Percentiles rank a stretch among this genome's conserved stretches.
Evolutionary conservation across 192 early-diverging fungal genomes (phyloP).

Genomic region (Lunasporangiospora selenospora): DNA sequence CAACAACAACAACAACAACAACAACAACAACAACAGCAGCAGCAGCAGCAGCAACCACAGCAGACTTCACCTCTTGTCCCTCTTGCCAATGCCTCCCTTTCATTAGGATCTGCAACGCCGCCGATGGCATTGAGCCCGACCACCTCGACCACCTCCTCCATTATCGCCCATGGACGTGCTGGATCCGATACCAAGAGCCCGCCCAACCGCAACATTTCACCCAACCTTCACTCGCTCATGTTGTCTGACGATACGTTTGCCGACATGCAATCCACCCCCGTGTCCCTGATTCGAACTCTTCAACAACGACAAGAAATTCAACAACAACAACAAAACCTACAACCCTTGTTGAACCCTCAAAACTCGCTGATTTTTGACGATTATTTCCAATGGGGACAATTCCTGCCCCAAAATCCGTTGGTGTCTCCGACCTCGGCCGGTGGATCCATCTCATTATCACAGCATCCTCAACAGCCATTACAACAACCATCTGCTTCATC

Average conservation of each 20-base stretch:
- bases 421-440: too few species aligned
- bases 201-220: conserved; percentile 21
- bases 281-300: conserved; percentile 30
- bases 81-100: neutral
- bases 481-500: conserved; percentile 14
- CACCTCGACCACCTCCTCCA: neutral
- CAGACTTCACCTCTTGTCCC: neutral
- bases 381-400: conserved; percentile 31
- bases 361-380: conserved; percentile 45
- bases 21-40: too few species aligned
- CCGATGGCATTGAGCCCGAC: neutral
- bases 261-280: conserved; percentile 23
- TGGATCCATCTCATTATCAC: neutral
- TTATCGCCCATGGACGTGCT: neutral
- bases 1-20: too few species aligned
- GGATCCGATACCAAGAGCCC: conserved; percentile 23
- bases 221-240: conserved; percentile 28
- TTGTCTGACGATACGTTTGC: conserved; percentile 40
- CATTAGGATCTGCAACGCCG: neutral
- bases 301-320: conserved; percentile 39
- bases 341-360: conserved; percentile 39
- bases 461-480: conserved; percentile 16
- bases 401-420: neutral
- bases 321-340: conserved; percentile 22
- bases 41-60: too few species aligned